Evolutionary conservation across 2,329 filamentous ascomycete species (phyloP), one percentile per base, ranked within the genome.

Genomic region (Hysterium pulicare): DNA sequence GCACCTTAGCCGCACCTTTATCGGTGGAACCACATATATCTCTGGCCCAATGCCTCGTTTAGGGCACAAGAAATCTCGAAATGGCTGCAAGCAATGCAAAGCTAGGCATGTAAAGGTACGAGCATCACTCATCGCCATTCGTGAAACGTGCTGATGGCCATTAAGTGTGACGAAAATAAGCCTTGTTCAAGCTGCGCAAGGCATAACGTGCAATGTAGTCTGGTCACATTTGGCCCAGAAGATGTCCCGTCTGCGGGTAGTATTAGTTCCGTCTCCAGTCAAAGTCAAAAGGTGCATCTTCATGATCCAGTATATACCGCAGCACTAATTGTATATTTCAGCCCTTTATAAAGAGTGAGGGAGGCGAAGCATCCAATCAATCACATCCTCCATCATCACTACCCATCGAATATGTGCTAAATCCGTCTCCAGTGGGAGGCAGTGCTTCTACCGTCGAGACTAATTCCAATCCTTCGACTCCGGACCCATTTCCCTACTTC

Each of bases 101-200:
- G 53, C 55, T 38, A 57, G 64, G 38, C 64, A 66, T 46, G 64
- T 67, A 10, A 67, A 67, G 53, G 64, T 66, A 49, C 19, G 26
- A 5, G 17, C 5, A 17, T 41, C 17, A 15, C 31, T 6, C 5
- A 24, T 46, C 37, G 41, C 41, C 45, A 44, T 33, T 44, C 28
- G 26, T 11, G 17, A 5, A n/a, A 9, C 20, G 48, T 58, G 42
- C 58, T 34, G 16, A 39, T 41, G 10, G 5, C 5, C 16, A 17
- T 22, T 11, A 44, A 68, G 64, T 68, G 64, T 48, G 64, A 68
- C 42, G 64, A 68, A 49, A 55, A 56, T 23, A 64, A 60, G 42
- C 64, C 64, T 9, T 68, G 64, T 42, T 62, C 59, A 16, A 65
- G 60, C 45, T 68, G 64, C 49, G 52, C 59, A 33, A 55, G 63